Conservation (phyloP, 805 yeast species). For the Ogataea corticis region DNA sequence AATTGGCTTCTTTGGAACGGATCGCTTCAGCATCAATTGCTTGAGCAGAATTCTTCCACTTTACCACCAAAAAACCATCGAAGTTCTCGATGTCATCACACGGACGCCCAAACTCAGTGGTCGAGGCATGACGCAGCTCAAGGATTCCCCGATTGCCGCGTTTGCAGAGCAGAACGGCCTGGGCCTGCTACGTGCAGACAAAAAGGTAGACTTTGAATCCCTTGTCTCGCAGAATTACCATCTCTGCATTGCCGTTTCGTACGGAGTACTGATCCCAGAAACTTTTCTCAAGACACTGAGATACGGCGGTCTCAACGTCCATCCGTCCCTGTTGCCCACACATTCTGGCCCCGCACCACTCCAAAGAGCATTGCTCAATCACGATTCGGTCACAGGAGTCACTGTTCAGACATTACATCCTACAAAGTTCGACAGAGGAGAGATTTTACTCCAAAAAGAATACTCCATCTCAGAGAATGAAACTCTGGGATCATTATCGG, state of each 20-base stretch:
- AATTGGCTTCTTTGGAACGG: conserved; percentile 80
- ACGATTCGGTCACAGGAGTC: conserved; percentile 71
- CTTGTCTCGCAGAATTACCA: conserved; percentile 41
- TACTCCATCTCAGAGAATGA: conserved; percentile 44
- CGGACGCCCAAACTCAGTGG: conserved; percentile 66
- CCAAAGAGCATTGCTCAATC: conserved; percentile 71
- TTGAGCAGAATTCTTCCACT: conserved; percentile 41
- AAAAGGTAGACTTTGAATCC: conserved; percentile 37
- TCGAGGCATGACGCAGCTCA: conserved; percentile 45
- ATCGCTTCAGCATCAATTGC: conserved; percentile 61
- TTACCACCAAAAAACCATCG: conserved; percentile 4
- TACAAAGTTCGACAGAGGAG: conserved; percentile 78
- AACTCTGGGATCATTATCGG: conserved; percentile 45
- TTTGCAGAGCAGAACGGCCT: conserved; percentile 39
- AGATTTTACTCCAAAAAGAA: conserved; percentile 58
- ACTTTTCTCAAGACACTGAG: conserved; percentile 47
- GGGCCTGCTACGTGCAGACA: conserved; percentile 52
- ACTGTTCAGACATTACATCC: conserved; percentile 91
- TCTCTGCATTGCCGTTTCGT: conserved; percentile 88
- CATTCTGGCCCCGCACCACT: conserved; percentile 90
- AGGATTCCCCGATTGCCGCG: conserved; percentile 55
- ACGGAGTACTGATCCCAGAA: conserved; percentile 77
- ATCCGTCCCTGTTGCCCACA: conserved; percentile 84
- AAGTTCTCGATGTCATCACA: conserved; percentile 58
- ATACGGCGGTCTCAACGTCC: conserved; percentile 83